Evolutionary conservation across 257 asterid species (phyloP).

Genomic region (Craterostigma plantagineum): DNA sequence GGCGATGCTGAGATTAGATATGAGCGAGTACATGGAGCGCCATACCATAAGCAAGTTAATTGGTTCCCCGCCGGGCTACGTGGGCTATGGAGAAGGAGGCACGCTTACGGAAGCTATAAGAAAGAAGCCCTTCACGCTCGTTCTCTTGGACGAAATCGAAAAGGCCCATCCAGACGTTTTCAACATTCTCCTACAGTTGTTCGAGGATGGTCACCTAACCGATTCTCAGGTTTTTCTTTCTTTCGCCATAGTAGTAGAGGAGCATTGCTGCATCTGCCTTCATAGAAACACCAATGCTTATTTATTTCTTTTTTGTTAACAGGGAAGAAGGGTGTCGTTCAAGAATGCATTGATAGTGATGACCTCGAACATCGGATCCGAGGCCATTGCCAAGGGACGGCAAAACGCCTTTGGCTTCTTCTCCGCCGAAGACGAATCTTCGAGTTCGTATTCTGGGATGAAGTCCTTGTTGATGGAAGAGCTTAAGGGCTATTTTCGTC

Average conservation of each 20-base stretch:
- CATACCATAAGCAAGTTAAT: conserved; percentile 97
- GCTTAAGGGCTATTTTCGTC: conserved; percentile 85
- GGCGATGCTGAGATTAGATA: conserved; percentile 89
- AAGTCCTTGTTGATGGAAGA: conserved; percentile 80
- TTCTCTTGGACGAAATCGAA: conserved; percentile 91
- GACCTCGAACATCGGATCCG: conserved; percentile 91
- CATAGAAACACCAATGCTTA: not conserved
- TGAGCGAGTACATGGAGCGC: conserved; percentile 98
- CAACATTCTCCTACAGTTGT: conserved; percentile 85
- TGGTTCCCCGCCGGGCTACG: conserved; percentile 97
- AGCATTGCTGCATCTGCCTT: too few relatives aligned
- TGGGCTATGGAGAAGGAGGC: conserved; percentile 94
- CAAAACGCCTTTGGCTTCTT: conserved; percentile 54
- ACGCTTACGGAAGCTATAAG: conserved; percentile 93
- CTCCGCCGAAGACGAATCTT: conserved; percentile 30
- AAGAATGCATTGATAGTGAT: conserved; percentile 80
- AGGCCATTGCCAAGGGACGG: conserved; percentile 77
- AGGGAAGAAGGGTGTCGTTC: conserved; percentile 97
- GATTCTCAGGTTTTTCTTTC: conserved; percentile 72
- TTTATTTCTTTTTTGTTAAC: conserved; percentile 6
- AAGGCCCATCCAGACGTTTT: conserved; percentile 96
- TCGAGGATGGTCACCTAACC: conserved; percentile 95
- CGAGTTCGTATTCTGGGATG: conserved; percentile 62
- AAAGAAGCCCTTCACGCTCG: conserved; percentile 74
- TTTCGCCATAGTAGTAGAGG: conserved; percentile 7